phyloP scores from a whole-genome alignment of 1,139 yeast species.

The Yamadazyma atmosphaerica region DNA sequence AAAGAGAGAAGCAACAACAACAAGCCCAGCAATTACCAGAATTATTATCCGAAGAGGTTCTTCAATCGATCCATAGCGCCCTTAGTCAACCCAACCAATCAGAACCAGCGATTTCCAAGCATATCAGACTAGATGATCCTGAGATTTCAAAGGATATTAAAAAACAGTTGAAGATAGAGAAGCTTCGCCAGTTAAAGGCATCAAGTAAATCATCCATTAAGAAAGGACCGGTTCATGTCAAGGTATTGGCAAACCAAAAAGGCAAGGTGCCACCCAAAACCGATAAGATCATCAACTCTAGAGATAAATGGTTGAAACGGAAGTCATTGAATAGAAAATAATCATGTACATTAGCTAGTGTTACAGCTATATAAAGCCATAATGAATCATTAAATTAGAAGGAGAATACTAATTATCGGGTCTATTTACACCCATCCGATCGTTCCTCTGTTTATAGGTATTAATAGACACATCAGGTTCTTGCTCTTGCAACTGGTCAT shows the following conservation, averaged over 20 bases:
- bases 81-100: no score
- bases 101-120: slow-evolving; percentile 30
- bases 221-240: slow-evolving; percentile 60
- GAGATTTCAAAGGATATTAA: slow-evolving; percentile 26
- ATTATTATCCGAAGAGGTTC: slow-evolving; percentile 49
- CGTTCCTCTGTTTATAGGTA: slow-evolving; percentile 15
- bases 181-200: slow-evolving; percentile 42
- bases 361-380: not conserved
- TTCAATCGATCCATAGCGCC: slow-evolving; percentile 21
- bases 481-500: slow-evolving; percentile 17
- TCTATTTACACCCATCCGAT: slow-evolving; percentile 16
- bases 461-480: slow-evolving; percentile 15
- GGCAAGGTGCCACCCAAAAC: slow-evolving; percentile 46
- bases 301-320: slow-evolving; percentile 62
- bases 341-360: slow-evolving; percentile 1
- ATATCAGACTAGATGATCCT: slow-evolving; percentile 36
- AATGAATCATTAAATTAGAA: not conserved
- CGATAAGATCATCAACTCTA: slow-evolving; percentile 43
- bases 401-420: not conserved
- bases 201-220: slow-evolving; percentile 37
- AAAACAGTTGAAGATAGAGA: slow-evolving; percentile 36
- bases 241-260: slow-evolving; percentile 32
- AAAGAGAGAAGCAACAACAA: slow-evolving; percentile 44
- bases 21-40: slow-evolving; percentile 53
- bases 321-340: slow-evolving; percentile 46